A percentile compares a stretch with the other conserved stretches of the same genome.
Evolutionary conservation across 208 protist genomes (phyloP).

Genomic region (Crithidia sp.): DNA sequence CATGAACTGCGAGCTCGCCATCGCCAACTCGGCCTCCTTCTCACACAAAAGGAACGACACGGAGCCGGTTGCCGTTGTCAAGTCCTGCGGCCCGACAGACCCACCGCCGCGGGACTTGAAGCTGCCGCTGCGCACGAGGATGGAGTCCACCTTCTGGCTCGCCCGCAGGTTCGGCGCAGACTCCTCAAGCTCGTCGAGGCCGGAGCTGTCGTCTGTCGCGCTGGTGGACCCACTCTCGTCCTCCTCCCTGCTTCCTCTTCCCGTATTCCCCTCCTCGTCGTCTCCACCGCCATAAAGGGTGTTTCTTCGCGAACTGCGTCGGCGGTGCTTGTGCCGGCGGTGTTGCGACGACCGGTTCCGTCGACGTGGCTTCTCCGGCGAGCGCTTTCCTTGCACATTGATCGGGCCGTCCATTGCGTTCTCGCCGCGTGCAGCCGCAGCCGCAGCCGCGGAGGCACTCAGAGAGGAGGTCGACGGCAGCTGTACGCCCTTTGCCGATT

Average conservation of each 20-base stretch:
- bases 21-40: conserved; percentile 22
- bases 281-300: too few species aligned
- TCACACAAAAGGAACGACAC: conserved; percentile 30
- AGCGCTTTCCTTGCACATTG: too few species aligned
- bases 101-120: conserved; percentile 11
- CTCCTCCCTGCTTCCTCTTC: not conserved
- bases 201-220: not conserved
- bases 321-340: not conserved
- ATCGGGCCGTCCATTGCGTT: too few species aligned
- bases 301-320: not conserved
- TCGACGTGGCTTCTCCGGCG: not conserved
- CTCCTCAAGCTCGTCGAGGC: not conserved
- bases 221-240: not conserved
- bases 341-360: not conserved
- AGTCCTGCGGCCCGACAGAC: conserved; percentile 2
- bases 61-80: not conserved
- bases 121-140: conserved; percentile 25
- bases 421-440: too few species aligned
- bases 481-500: too few species aligned
- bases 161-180: not conserved
- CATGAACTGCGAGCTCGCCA: conserved; percentile 26
- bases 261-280: too few species aligned
- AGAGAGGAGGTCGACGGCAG: too few species aligned
- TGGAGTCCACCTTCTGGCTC: conserved; percentile 8
- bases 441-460: too few species aligned